Conservation (phyloP, 106 monocot species). For the Hemerocallis citrina region DNA sequence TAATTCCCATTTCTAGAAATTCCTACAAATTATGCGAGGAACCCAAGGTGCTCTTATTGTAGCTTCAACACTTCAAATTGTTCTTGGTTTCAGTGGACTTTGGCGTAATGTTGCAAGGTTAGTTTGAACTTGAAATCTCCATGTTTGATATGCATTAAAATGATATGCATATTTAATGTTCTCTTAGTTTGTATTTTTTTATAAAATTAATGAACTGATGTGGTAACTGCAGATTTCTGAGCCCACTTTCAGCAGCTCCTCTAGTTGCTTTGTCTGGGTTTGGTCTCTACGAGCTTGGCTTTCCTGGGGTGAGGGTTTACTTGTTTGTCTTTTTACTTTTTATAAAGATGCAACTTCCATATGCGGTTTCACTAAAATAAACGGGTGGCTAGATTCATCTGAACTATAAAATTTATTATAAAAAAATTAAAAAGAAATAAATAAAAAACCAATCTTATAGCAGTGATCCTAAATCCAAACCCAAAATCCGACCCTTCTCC, state of each 20-base stretch:
- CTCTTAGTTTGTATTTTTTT: too few species aligned
- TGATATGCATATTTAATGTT: too few species aligned
- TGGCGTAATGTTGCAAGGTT: slow-evolving; percentile 98
- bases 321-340: not conserved
- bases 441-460: too few species aligned
- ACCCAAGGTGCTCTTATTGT: slow-evolving; percentile 98
- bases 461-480: too few species aligned
- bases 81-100: slow-evolving; percentile 92
- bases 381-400: too few species aligned
- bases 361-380: too few species aligned
- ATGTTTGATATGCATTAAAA: too few species aligned
- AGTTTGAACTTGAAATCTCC: not conserved
- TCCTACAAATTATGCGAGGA: slow-evolving; percentile 84
- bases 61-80: slow-evolving; percentile 88
- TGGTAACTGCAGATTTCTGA: slow-evolving; percentile 88
- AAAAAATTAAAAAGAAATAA: too few species aligned
- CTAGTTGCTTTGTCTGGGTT: slow-evolving; percentile 69
- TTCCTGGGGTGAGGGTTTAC: slow-evolving; percentile 61
- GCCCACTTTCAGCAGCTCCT: slow-evolving; percentile 87
- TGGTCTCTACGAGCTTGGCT: slow-evolving; percentile 95
- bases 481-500: too few species aligned
- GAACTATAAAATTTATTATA: too few species aligned
- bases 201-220: too few species aligned
- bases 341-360: not conserved
- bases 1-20: slow-evolving; percentile 47